Base-by-base conservation (phyloP, 2,329 filamentous ascomycete species). In the Xenoacremonium recifei region DNA sequence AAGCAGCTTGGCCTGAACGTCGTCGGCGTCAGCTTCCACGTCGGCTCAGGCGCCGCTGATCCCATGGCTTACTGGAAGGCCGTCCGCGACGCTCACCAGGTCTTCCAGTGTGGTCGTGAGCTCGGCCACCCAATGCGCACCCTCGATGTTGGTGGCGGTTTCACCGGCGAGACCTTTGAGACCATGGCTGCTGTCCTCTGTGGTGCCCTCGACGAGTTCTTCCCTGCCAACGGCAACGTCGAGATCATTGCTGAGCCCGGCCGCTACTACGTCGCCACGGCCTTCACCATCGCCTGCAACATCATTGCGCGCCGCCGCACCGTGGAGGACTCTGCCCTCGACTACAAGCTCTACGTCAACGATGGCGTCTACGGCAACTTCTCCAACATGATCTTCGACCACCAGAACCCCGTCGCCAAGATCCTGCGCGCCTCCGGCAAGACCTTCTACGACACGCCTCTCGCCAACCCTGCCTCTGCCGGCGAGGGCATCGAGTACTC, bases 301-400 rank as follows among this genome's bases (percentile, higher is more conserved):
- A 82, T 99, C 64, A 99, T 97, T 63, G 92, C 93, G 21, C 89
- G 93, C 47, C 89, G 93, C 47, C 92, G 93, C 60, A 90, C 89
- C 30, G 85, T 97, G 44, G 77, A 85, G 50, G 83, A 92, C 60
- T 81, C 87, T 4, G 72, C 72, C 16, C 74, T 78, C 10, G 75
- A 75, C 37, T 96, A 95, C 76, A 99, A 97, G 93, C 72, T 96
- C 35, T 99, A 99, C 66, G 74, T 97, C 65, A 99, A 99, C 64
- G 93, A 99, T 57, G 93, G 93, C 20, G 85, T 97, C 40, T 99
- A 99, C 62, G 93, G 93, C 60, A 97, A 97, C 73, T 97, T 99
- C 64, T 95, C 89, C 53, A 95, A 90, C 80, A 97, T 97, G 77
- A 96, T 97, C 75, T 99, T 96, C 65, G 93, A 97, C 62, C 93